phyloP scores from a whole-genome alignment of 306 rosid species.

The Astragalus membranaceus region DNA sequence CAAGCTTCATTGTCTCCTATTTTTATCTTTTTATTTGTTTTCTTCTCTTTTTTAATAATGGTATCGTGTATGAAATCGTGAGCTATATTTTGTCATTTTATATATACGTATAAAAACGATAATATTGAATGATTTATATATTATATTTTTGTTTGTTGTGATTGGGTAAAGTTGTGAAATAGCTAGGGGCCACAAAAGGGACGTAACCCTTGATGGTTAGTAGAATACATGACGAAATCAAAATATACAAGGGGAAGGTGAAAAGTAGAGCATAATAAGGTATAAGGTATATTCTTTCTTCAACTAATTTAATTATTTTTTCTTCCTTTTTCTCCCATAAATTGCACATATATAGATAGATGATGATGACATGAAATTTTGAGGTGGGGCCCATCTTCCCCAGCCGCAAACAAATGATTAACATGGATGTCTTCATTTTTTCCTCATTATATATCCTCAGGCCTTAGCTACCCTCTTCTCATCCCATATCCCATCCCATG shows the following conservation, averaged over 20 bases:
- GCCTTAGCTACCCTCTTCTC: neutral
- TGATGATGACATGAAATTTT: neutral
- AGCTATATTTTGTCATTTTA: neutral
- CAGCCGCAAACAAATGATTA: slow-evolving; percentile 27
- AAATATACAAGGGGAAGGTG: neutral
- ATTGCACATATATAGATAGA: neutral
- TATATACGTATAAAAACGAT: no score
- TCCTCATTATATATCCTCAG: neutral
- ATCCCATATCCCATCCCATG: neutral
- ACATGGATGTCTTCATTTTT: slow-evolving; percentile 8
- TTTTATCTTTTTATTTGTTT: neutral
- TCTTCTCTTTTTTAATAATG: neutral
- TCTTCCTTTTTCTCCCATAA: neutral
- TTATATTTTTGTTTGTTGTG: neutral
- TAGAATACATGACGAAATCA: neutral
- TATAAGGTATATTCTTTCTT: slow-evolving; percentile 29
- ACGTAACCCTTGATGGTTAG: neutral
- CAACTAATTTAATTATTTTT: neutral
- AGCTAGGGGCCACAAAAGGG: neutral
- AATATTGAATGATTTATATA: neutral
- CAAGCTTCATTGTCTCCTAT: neutral
- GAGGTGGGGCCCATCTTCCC: neutral
- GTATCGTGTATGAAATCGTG: neutral
- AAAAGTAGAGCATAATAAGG: slow-evolving; percentile 14
- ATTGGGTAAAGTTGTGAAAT: neutral